Conservation (phyloP, 345 rosid genomes). For the Brassica napus region Da-Ae NC_063442.1:10612001-10612500, state of each 20-base stretch:
- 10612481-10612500: conserved; percentile 53
- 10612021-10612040: background rate
- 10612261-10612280: background rate
- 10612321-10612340: conserved; percentile 50
- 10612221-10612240: too few relatives aligned
- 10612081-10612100: background rate
- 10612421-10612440: conserved; percentile 68
- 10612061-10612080: too few relatives aligned
- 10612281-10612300: conserved; percentile 65
- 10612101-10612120: conserved; percentile 55
- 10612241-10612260: background rate
- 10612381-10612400: conserved; percentile 71
- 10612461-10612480: conserved; percentile 60
- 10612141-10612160: conserved; percentile 65
- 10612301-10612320: conserved; percentile 52
- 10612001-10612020: conserved; percentile 48
- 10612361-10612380: conserved; percentile 70
- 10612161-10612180: conserved; percentile 44
- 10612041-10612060: too few relatives aligned
- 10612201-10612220: conserved; percentile 14
- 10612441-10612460: conserved; percentile 59
- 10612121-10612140: conserved; percentile 67
- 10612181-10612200: conserved; percentile 47
- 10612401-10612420: conserved; percentile 63
- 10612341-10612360: conserved; percentile 51